Base-by-base conservation (phyloP, 768 basidiomycete species). In the Mycena latifolia region DNA sequence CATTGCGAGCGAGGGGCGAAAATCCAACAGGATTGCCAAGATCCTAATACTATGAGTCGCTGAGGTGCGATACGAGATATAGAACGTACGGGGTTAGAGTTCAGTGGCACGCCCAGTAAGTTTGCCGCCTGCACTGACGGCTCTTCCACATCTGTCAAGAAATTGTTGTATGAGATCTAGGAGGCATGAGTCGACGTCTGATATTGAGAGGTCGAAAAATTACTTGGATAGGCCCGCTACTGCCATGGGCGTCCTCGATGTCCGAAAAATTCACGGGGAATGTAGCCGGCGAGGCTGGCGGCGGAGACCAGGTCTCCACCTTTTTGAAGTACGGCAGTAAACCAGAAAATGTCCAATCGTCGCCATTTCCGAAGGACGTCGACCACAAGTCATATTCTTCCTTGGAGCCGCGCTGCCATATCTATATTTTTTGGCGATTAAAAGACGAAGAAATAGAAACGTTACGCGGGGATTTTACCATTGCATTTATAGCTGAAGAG, bases 301-400 rank as follows among this genome's bases (percentile, higher is more conserved):
- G 48, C 18, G 48, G 15, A 17, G 48, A 10, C 48, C 48, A 50
- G 3, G 27, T 50, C 20, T 50, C 48, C 2, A 31, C 28, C 25
- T 50, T 50, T 15, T 31, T 29, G 28, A 50, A 50, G 20, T 50
- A 50, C 3, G 48, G 48, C 18, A 50, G 25, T 2, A 50, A 28
- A 4, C 48, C 28, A 3, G 48, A 28, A 50, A 50, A 50, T 18
- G 48, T 17, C 48, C 48, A 50, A 6, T 31, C 15, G 14, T 27
- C 28, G 4, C 48, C 48, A 17, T 50, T 50, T 12, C 48, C 48
- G 28, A 50, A 50, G 6, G 48, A 12, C 8, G 48, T 50, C 25
- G 48, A 28, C 48, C 48, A 50, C 28, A 50, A 28, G 31, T 50
- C 48, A 10, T 50, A 50, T 31, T 50, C 48, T 10, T 29, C 28